Evolutionary conservation across 1,139 yeast species (phyloP).

Genomic region (Taiozyma onychis): DNA sequence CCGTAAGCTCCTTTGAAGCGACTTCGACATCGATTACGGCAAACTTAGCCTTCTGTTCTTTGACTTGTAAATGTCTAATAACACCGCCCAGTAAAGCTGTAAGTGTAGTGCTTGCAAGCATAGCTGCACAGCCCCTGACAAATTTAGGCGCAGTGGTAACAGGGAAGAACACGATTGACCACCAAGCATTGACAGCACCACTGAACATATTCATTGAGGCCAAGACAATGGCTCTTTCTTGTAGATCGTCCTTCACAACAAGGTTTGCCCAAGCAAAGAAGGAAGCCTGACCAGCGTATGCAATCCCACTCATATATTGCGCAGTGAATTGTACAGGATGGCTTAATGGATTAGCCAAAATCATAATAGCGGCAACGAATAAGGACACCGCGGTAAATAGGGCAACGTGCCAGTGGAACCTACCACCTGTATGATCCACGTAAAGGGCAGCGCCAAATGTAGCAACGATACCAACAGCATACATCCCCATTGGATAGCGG

Average conservation of each 20-base stretch:
- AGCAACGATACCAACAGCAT: slow-evolving; percentile 45
- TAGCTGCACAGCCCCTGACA: slow-evolving; percentile 48
- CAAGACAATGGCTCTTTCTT: slow-evolving; percentile 51
- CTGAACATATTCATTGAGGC: slow-evolving; percentile 63
- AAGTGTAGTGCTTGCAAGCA: slow-evolving; percentile 43
- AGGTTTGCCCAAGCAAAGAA: slow-evolving; percentile 59
- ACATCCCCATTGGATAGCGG: slow-evolving; percentile 54
- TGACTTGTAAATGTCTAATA: slow-evolving; percentile 34
- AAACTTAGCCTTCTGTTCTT: slow-evolving; percentile 25
- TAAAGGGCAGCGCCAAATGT: slow-evolving; percentile 43
- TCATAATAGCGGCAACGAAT: slow-evolving; percentile 41
- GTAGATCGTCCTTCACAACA: slow-evolving; percentile 46
- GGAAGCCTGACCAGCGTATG: slow-evolving; percentile 53
- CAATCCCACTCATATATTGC: slow-evolving; percentile 47
- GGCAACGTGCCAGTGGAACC: slow-evolving; percentile 46
- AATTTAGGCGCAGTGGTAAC: slow-evolving; percentile 48
- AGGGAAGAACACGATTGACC: slow-evolving; percentile 47
- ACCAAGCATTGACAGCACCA: slow-evolving; percentile 60
- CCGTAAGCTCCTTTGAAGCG: not conserved
- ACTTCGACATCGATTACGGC: not conserved
- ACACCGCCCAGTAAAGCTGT: slow-evolving; percentile 29
- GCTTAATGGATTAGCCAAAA: slow-evolving; percentile 32
- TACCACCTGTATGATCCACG: slow-evolving; percentile 44
- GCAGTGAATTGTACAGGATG: slow-evolving; percentile 42
- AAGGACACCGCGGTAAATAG: slow-evolving; percentile 35